Evolutionary conservation across 1,284 basidiomycete species (phyloP).

Genomic region (Xerocomus amazonicus): DNA sequence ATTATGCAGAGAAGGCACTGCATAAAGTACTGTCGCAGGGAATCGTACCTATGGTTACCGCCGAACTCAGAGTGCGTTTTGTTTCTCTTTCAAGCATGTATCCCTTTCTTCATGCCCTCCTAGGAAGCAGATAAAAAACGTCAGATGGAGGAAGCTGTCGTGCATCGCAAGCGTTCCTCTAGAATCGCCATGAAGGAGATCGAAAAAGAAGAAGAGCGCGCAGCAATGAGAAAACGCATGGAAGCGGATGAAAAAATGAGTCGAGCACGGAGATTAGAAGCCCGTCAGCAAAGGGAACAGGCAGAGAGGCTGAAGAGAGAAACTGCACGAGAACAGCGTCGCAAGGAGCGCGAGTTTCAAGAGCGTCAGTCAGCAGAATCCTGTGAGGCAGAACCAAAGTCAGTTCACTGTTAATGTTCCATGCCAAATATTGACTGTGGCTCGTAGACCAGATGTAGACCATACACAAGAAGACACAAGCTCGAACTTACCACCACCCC

Average conservation of each 20-base stretch:
- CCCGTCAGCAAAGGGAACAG: slow-evolving; percentile 62
- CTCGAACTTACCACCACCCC: slow-evolving; percentile 3
- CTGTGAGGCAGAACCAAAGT: slow-evolving; percentile 13
- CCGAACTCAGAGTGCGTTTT: slow-evolving; percentile 45
- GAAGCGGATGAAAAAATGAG: slow-evolving; percentile 65
- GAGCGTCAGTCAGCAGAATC: slow-evolving; percentile 25
- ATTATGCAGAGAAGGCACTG: slow-evolving; percentile 77
- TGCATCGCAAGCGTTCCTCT: slow-evolving; percentile 79
- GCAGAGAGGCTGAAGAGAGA: slow-evolving; percentile 58
- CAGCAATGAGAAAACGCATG: slow-evolving; percentile 48
- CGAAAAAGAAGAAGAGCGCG: slow-evolving; percentile 65
- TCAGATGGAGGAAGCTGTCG: slow-evolving; percentile 63
- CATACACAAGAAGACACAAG: slow-evolving; percentile 1
- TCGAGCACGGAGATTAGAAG: slow-evolving; percentile 60
- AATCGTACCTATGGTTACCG: slow-evolving; percentile 64
- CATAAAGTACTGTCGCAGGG: slow-evolving; percentile 62
- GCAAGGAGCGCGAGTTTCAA: slow-evolving; percentile 44
- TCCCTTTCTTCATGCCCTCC: slow-evolving; percentile 9
- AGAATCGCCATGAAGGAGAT: slow-evolving; percentile 74
- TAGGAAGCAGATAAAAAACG: slow-evolving; percentile 64
- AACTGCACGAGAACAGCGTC: slow-evolving; percentile 49
- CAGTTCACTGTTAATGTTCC: slow-evolving; percentile 1
- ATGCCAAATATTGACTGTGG: slow-evolving; percentile 5
- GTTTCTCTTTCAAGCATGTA: slow-evolving; percentile 1
- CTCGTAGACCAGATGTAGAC: slow-evolving; percentile 14